phyloP scores from a whole-genome alignment of 176 grass and related monocot genomes.

The Puccinellia tenuiflora region DNA sequence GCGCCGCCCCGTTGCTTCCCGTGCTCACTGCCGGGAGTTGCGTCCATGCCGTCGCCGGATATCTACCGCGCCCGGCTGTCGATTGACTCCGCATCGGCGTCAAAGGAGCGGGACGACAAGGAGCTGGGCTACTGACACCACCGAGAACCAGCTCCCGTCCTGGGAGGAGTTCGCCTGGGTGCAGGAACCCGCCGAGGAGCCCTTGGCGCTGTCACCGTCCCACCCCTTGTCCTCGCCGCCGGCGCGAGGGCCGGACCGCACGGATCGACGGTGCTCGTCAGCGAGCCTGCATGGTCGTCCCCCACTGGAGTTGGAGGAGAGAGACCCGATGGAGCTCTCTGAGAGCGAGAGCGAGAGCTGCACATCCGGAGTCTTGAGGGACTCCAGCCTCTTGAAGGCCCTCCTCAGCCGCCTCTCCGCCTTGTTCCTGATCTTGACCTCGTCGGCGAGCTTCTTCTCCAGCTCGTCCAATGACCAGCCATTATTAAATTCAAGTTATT shows the following conservation, averaged over 20 bases:
- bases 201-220: neutral
- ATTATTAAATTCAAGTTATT: neutral
- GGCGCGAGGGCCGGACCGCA: too few relatives aligned
- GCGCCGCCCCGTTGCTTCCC: too few relatives aligned
- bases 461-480: slow-evolving; percentile 51
- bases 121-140: too few relatives aligned
- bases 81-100: too few relatives aligned
- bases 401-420: slow-evolving; percentile 67
- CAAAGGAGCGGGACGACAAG: too few relatives aligned
- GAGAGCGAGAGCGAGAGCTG: slow-evolving; percentile 49
- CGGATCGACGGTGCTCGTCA: slow-evolving; percentile 14
- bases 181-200: slow-evolving; percentile 29
- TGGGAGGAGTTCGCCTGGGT: slow-evolving; percentile 33
- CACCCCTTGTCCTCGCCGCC: too few relatives aligned
- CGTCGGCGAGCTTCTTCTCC: slow-evolving; percentile 64
- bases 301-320: slow-evolving; percentile 61
- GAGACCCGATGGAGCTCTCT: too few relatives aligned
- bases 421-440: slow-evolving; percentile 68
- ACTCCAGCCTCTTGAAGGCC: slow-evolving; percentile 75
- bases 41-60: too few relatives aligned
- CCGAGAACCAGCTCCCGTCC: slow-evolving; percentile 58
- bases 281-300: slow-evolving; percentile 8
- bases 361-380: slow-evolving; percentile 59
- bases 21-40: too few relatives aligned
- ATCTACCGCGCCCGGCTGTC: too few relatives aligned